Percentiles rank a stretch among this genome's conserved stretches.
Evolutionary conservation across 148 eudicot species (phyloP).

Genomic region (Arctostaphylos glauca): DNA sequence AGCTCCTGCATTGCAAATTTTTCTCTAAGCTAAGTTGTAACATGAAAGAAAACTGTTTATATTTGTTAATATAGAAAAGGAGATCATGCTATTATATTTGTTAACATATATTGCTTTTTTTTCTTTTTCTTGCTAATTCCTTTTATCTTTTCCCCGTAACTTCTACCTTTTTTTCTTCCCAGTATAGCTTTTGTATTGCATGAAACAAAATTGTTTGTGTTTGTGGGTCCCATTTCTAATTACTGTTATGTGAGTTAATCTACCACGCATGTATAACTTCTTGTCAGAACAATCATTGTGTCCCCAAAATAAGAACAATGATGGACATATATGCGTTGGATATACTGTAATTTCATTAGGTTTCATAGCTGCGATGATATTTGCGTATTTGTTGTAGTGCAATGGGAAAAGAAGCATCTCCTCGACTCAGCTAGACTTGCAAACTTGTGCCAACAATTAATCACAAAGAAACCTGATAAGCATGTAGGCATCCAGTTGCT

Average conservation of each 20-base stretch:
- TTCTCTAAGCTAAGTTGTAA: background rate
- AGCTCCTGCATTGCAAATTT: background rate
- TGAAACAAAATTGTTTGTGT: background rate
- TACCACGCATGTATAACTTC: background rate
- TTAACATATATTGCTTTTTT: background rate
- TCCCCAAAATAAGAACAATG: background rate
- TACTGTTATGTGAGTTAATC: background rate
- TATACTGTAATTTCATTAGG: background rate
- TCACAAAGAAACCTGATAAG: background rate
- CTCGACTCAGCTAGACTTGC: background rate
- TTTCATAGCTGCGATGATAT: background rate
- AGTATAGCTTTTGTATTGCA: background rate
- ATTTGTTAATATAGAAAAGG: too few species aligned
- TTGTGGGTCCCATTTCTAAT: background rate
- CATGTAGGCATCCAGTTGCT: background rate
- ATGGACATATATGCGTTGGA: background rate
- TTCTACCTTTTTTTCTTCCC: too few species aligned
- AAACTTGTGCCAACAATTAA: background rate
- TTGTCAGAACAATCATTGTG: background rate
- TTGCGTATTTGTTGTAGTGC: background rate
- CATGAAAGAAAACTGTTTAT: too few species aligned
- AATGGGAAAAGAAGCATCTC: background rate
- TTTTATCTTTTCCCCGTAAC: too few species aligned
- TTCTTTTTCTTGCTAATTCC: too few species aligned
- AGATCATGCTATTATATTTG: background rate